Evolutionary conservation across 2,329 filamentous ascomycete genomes (phyloP).

Genomic region (Botrytis aclada): DNA sequence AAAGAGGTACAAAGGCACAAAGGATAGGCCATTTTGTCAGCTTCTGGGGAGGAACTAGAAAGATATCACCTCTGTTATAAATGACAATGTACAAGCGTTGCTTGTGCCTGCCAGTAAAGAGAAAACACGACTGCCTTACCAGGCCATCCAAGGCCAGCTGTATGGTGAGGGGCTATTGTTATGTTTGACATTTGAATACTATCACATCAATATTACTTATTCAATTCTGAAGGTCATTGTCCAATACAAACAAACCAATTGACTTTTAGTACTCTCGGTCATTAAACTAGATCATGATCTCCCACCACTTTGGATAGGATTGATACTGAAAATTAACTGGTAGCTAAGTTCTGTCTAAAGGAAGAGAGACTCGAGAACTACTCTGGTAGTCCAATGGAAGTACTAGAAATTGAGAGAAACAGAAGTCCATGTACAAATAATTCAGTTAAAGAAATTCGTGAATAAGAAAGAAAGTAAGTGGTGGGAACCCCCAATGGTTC

Average conservation of each 20-base stretch:
- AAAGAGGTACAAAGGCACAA: background rate
- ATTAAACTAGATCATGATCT: background rate
- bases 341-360: background rate
- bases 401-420: background rate
- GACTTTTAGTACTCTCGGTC: background rate
- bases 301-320: background rate
- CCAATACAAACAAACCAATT: background rate
- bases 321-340: background rate
- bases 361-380: background rate
- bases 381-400: background rate
- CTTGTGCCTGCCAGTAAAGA: background rate
- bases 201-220: background rate
- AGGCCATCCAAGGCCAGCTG: background rate
- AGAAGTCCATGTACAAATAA: background rate
- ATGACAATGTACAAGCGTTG: background rate
- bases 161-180: background rate
- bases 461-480: background rate
- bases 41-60: no score
- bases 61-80: background rate
- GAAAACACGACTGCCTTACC: background rate
- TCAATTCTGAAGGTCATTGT: background rate
- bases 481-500: no score
- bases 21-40: background rate
- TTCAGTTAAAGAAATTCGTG: no score
- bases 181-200: background rate